Evolutionary conservation across 108 stramenopile species (phyloP).

Genomic region (Skeletonema marinoi): DNA sequence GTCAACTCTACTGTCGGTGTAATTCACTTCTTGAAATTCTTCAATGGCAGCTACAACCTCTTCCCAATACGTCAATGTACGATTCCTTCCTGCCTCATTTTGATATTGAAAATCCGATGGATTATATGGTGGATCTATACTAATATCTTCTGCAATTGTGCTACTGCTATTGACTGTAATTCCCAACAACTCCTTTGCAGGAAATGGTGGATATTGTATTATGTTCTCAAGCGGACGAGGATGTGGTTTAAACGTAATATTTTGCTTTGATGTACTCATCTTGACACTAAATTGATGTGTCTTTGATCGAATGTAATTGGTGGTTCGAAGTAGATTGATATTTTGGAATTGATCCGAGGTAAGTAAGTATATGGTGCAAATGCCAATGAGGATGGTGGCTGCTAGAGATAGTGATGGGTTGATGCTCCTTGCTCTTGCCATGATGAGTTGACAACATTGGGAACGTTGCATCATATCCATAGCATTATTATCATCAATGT

Average conservation of each 20-base stretch:
- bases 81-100: not conserved
- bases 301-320: not conserved
- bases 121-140: slow-evolving; percentile 1
- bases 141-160: not conserved
- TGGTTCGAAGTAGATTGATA: not conserved
- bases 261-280: too few relatives aligned
- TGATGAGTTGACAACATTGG: not conserved
- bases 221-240: not conserved
- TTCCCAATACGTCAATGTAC: slow-evolving; percentile 37
- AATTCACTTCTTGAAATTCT: not conserved
- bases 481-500: not conserved
- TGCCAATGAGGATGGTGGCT: not conserved
- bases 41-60: slow-evolving; percentile 22
- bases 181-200: slow-evolving; percentile 17
- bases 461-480: not conserved
- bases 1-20: not conserved
- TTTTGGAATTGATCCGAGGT: not conserved
- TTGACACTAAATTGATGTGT: not conserved
- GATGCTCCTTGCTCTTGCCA: not conserved
- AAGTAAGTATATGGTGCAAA: not conserved
- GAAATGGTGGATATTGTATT: slow-evolving; percentile 11
- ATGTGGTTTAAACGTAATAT: not conserved
- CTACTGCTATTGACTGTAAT: not conserved
- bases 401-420: not conserved
- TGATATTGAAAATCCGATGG: slow-evolving; percentile 14